phyloP scores from a whole-genome alignment of 441 rosid species.

The Iberis amara region DNA sequence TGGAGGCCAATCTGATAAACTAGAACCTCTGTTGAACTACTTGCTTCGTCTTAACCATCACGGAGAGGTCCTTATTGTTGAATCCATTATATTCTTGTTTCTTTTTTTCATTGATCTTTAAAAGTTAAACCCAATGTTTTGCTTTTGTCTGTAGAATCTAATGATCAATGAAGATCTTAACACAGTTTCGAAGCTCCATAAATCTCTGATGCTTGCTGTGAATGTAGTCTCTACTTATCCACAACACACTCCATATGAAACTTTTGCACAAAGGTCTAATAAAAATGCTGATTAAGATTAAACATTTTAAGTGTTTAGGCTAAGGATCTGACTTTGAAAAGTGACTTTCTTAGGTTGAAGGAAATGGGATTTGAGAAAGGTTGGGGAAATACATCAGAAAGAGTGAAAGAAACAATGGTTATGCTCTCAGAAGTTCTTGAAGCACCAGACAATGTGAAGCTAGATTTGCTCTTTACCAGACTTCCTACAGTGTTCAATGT shows the following conservation, averaged over 20 bases:
- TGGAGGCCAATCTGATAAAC: conserved; percentile 27
- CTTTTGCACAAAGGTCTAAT: conserved; percentile 54
- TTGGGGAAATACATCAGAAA: conserved; percentile 77
- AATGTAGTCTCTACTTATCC: conserved; percentile 42
- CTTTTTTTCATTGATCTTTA: background rate
- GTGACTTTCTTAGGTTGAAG: conserved; percentile 45
- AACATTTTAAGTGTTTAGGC: background rate
- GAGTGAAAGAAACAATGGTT: conserved; percentile 63
- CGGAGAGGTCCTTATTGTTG: conserved; percentile 51
- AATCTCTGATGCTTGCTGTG: conserved; percentile 48
- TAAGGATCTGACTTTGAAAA: background rate
- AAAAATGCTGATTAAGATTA: background rate
- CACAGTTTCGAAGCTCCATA: conserved; percentile 56
- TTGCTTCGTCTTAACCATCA: conserved; percentile 57
- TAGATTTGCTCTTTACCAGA: conserved; percentile 56
- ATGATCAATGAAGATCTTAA: conserved; percentile 59
- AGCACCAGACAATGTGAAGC: conserved; percentile 59
- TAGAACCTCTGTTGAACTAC: conserved; percentile 51
- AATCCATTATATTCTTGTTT: conserved; percentile 15
- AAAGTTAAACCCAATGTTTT: background rate
- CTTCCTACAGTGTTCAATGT: conserved; percentile 75
- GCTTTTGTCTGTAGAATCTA: conserved; percentile 42
- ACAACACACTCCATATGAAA: conserved; percentile 46
- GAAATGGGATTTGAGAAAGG: conserved; percentile 81
- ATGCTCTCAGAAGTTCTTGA: conserved; percentile 62